phyloP scores from a whole-genome alignment of 148 eudicot species.

The Spergularia marina region DNA sequence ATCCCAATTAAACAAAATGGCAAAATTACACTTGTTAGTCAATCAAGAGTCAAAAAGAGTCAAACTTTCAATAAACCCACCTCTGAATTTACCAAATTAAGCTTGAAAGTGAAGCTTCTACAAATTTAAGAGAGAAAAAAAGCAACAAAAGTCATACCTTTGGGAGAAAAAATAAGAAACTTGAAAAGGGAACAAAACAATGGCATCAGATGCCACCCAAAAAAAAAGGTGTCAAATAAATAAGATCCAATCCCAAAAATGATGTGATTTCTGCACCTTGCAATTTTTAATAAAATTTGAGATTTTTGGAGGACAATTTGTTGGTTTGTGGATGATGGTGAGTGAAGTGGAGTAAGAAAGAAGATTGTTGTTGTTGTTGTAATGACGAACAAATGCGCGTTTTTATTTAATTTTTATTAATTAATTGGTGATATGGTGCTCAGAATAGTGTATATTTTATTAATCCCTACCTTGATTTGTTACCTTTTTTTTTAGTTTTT shows the following conservation, averaged over 20 bases:
- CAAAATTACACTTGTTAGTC: neutral
- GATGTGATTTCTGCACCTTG: neutral
- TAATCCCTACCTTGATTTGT: too few relatives aligned
- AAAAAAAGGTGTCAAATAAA: neutral
- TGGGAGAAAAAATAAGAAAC: neutral
- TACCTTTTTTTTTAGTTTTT: too few relatives aligned
- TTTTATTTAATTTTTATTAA: too few relatives aligned
- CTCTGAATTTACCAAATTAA: slow-evolving; percentile 1
- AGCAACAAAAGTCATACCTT: slow-evolving; percentile 15
- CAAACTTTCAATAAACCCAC: slow-evolving; percentile 22
- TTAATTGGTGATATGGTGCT: too few relatives aligned
- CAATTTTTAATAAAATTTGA: neutral
- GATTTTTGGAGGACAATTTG: too few relatives aligned
- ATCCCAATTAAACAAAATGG: neutral
- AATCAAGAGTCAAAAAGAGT: slow-evolving; percentile 21
- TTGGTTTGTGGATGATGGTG: too few relatives aligned
- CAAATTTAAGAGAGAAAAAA: neutral
- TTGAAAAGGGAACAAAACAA: neutral
- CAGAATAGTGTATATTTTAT: too few relatives aligned
- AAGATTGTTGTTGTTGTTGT: too few relatives aligned
- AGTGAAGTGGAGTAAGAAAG: too few relatives aligned
- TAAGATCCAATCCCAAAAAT: neutral
- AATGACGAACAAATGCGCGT: too few relatives aligned
- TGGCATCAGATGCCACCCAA: neutral
- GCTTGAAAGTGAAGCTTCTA: neutral